Conservation (phyloP, 2,329 filamentous ascomycete genomes). For the Aureobasidium zeae region DNA sequence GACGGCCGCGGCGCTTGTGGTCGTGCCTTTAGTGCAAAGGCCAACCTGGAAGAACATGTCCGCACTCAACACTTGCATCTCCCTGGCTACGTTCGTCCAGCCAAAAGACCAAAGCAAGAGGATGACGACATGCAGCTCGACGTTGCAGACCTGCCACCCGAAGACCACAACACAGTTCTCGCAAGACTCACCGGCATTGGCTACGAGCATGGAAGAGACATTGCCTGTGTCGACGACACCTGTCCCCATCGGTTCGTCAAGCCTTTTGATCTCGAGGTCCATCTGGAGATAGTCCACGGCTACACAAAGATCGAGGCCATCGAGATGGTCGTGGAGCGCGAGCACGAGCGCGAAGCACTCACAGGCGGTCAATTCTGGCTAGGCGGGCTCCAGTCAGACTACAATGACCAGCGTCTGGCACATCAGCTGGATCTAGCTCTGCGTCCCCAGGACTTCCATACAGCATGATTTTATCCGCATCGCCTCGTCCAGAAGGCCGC, state of each 20-base stretch:
- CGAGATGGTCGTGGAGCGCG: constrained; percentile 28
- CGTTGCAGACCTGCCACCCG: constrained; percentile 21
- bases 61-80: constrained; percentile 70
- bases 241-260: constrained; percentile 49
- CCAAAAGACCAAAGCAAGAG: constrained; percentile 31
- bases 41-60: constrained; percentile 73
- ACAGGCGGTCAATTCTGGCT: constrained; percentile 40
- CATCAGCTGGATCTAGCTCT: constrained; percentile 19
- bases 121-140: constrained; percentile 34
- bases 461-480: background rate
- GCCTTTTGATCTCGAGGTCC: constrained; percentile 49
- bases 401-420: constrained; percentile 30
- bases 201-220: constrained; percentile 43
- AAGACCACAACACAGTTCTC: constrained; percentile 14
- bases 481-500: no score
- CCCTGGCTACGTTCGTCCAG: constrained; percentile 28
- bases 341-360: constrained; percentile 35
- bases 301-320: constrained; percentile 31
- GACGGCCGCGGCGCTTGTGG: constrained; percentile 60
- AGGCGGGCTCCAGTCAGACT: constrained; percentile 26
- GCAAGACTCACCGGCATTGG: constrained; percentile 46
- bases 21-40: constrained; percentile 65
- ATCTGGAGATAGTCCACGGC: constrained; percentile 41
- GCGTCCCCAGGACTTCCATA: constrained; percentile 2
- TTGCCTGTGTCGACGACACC: constrained; percentile 41